These are phyloP conservation scores for Rhizoctonia solani DNA, from an alignment of 1,284 basidiomycete species.

Conservation along the genomic window DNA sequence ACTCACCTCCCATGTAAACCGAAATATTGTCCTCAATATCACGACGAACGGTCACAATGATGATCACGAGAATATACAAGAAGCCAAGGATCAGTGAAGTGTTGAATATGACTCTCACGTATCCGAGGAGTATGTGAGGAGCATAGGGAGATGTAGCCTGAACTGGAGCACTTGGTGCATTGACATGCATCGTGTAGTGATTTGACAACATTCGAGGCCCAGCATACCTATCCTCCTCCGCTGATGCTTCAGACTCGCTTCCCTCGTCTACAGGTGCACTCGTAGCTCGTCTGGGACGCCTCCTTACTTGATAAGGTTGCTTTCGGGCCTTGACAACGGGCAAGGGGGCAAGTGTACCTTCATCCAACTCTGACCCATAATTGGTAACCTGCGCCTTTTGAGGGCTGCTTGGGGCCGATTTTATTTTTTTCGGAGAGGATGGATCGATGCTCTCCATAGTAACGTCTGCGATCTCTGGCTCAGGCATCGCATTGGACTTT, in stretches of 20 bases:
- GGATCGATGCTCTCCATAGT: constrained; percentile 23
- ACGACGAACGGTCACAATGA: constrained; percentile 85
- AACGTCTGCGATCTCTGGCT: constrained; percentile 7
- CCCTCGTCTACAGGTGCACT: constrained; percentile 42
- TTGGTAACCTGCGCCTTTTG: not conserved
- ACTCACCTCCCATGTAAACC: constrained; percentile 84
- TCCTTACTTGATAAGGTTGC: constrained; percentile 43
- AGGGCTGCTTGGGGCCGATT: not conserved
- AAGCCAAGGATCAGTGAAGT: constrained; percentile 82
- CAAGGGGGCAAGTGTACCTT: not conserved
- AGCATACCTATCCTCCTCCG: constrained; percentile 15
- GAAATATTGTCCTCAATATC: constrained; percentile 89
- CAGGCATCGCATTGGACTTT: constrained; percentile 21
- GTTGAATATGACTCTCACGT: constrained; percentile 77
- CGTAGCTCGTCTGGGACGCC: not conserved
- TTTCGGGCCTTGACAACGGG: constrained; percentile 45
- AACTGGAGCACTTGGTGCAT: constrained; percentile 64
- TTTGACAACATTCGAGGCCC: constrained; percentile 58
- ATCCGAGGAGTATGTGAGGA: constrained; percentile 71
- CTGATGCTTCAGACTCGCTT: constrained; percentile 42
- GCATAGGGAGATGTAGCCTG: constrained; percentile 44
- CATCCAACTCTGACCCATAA: not conserved
- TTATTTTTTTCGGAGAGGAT: not conserved
- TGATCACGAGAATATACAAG: constrained; percentile 81
- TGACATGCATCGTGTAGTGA: constrained; percentile 68